A percentile compares a stretch with the other conserved stretches of the same genome.
Conservation (phyloP, 371 early-diverging fungal species). For the Rhizomucor miehei region DNA sequence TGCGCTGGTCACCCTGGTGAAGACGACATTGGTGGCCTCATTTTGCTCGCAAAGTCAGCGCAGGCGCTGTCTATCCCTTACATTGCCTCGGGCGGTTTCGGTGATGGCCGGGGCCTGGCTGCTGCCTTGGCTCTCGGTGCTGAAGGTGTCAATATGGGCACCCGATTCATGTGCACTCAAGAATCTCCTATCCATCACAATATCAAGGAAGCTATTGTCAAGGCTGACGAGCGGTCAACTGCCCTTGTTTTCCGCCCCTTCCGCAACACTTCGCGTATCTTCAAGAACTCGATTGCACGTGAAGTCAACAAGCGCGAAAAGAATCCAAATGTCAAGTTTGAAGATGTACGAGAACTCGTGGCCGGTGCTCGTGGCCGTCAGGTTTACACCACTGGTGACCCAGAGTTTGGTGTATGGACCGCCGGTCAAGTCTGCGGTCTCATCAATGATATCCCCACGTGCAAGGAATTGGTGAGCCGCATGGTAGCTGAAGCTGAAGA, state of each 20-base stretch:
- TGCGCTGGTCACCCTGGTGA: constrained; percentile 88
- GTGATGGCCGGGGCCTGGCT: constrained; percentile 70
- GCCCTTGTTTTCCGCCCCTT: constrained; percentile 73
- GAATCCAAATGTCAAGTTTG: constrained; percentile 58
- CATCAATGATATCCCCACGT: constrained; percentile 79
- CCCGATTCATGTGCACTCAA: constrained; percentile 81
- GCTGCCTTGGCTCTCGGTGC: constrained; percentile 77
- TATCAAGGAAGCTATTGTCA: constrained; percentile 74
- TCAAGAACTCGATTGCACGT: constrained; percentile 68
- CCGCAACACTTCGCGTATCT: constrained; percentile 79
- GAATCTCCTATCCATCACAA: constrained; percentile 74
- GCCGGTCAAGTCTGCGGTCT: constrained; percentile 73
- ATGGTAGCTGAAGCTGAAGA: constrained; percentile 62
- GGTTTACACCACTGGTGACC: constrained; percentile 68
- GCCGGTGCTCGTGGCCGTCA: constrained; percentile 68
- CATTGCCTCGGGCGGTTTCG: constrained; percentile 81
- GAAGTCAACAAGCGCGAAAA: constrained; percentile 71
- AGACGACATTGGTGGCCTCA: constrained; percentile 73
- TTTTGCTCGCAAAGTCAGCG: constrained; percentile 71
- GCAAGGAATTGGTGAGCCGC: constrained; percentile 57
- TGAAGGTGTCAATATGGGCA: constrained; percentile 72
- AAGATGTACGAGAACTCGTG: constrained; percentile 68
- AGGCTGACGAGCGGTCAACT: constrained; percentile 67
- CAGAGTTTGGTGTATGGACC: constrained; percentile 75
- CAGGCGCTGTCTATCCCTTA: constrained; percentile 62